Base-by-base conservation (phyloP, 441 rosid species). In the Aquilaria agallochum region DNA sequence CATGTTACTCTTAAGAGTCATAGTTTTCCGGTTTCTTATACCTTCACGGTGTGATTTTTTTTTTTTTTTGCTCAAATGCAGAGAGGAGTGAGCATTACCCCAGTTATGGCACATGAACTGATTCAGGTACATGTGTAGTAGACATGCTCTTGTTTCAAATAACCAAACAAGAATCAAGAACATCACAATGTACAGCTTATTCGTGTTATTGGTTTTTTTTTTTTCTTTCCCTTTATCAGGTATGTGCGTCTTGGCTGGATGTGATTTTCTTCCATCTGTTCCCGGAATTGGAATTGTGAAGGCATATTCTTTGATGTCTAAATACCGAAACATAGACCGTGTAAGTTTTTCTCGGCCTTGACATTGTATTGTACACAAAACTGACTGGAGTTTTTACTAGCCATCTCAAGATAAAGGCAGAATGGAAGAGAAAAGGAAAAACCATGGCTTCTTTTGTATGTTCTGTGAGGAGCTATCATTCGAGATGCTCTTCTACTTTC, bases 231-330 rank as follows among this genome's bases (percentile, higher is more conserved):
- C 58, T 65, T 12, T 50, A 44, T 32, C 84, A 93, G 97, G 96
- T 27, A 90, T 92, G 96, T 93, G 96, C 65, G 92, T 90, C 52
- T 64, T 93, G 73, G 92, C 96, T 27, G 92, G 96, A 51, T 93
- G 98, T 67, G 98, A 93, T 81, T 93, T 90, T 73, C 94, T 93
- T 70, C 86, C 94, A 50, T 90, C 94, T 14, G 80, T 93, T 72
- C 94, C 92, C 66, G 91, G 98, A 68, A 82, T 89, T 68, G 95
- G 96, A 64, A 85, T 87, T 64, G 84, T 65, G 44, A 93, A 82
- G 77, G 90, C 97, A 67, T 68, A 90, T 75, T 77, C 74, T 66
- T 75, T 79, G 53, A 85, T 88, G 64, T 79, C 89, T 64, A 93
- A 90, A 77, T 86, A 88, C 62, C 77, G 76, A 59, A 93, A 82